phyloP scores from a whole-genome alignment of 805 yeast species.

The Hanseniaspora thailandica region DNA sequence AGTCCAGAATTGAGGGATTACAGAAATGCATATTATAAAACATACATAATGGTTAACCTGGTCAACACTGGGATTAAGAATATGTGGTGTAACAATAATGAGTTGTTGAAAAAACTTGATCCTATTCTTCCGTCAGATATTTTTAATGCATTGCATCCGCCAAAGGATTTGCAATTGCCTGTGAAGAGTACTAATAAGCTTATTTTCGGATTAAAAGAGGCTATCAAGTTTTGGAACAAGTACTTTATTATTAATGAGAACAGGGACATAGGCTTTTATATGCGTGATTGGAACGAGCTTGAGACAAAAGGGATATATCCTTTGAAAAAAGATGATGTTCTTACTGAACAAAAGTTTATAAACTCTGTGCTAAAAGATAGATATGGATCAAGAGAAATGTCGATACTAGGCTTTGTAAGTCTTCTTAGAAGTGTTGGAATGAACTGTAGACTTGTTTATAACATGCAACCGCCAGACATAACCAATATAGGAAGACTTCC shows the following conservation, averaged over 20 bases:
- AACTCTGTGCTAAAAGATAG: slow-evolving; percentile 32
- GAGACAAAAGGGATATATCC: neutral
- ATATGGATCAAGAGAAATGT: slow-evolving; percentile 64
- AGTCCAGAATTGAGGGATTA: neutral
- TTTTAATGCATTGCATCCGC: slow-evolving; percentile 39
- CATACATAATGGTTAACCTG: slow-evolving; percentile 1
- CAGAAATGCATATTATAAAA: neutral
- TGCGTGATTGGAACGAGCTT: slow-evolving; percentile 38
- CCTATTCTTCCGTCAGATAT: slow-evolving; percentile 39
- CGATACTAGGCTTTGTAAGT: slow-evolving; percentile 79
- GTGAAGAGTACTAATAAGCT: slow-evolving; percentile 48
- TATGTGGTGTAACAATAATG: slow-evolving; percentile 52
- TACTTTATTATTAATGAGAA: slow-evolving; percentile 33
- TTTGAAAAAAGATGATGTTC: slow-evolving; percentile 22
- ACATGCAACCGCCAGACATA: slow-evolving; percentile 85
- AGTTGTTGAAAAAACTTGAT: slow-evolving; percentile 33
- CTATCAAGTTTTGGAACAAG: slow-evolving; percentile 51
- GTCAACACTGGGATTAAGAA: slow-evolving; percentile 58
- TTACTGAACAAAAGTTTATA: slow-evolving; percentile 35
- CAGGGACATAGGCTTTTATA: slow-evolving; percentile 28
- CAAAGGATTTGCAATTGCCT: slow-evolving; percentile 29
- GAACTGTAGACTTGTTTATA: slow-evolving; percentile 62
- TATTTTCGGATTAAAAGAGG: slow-evolving; percentile 61
- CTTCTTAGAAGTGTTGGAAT: slow-evolving; percentile 59
- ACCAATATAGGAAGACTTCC: slow-evolving; percentile 30